These are phyloP conservation scores for Rhododendron vialii DNA, from an alignment of 148 eudicot species.

Conservation along the genomic window DNA sequence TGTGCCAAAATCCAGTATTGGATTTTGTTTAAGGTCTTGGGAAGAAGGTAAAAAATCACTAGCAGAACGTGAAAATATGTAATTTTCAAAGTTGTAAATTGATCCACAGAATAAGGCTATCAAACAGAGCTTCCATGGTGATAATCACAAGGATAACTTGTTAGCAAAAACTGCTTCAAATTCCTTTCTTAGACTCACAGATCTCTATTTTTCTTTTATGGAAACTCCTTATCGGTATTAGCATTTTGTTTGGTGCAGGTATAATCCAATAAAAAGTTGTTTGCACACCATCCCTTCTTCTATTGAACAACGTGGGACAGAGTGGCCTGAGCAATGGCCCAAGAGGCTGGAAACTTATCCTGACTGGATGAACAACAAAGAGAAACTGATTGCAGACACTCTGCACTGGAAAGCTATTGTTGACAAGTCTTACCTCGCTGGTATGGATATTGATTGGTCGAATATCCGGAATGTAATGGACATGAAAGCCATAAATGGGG, in stretches of 20 bases:
- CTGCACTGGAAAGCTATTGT: conserved; percentile 82
- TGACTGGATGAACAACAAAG: conserved; percentile 81
- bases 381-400: conserved; percentile 67
- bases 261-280: conserved; percentile 59
- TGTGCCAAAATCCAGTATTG: background rate
- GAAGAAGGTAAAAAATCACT: background rate
- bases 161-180: background rate
- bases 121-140: background rate
- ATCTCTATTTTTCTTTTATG: background rate
- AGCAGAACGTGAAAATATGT: background rate
- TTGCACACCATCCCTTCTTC: conserved; percentile 72
- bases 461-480: conserved; percentile 89
- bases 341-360: conserved; percentile 83
- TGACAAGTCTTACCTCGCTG: conserved; percentile 72
- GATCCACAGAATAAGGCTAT: background rate
- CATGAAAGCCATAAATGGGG: conserved; percentile 93
- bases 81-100: background rate
- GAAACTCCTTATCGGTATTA: background rate
- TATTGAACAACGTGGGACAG: conserved; percentile 81
- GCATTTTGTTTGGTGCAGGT: conserved; percentile 41
- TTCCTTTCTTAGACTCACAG: background rate
- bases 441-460: conserved; percentile 86
- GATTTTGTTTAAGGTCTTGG: background rate
- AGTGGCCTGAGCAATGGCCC: conserved; percentile 99
- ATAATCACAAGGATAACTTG: background rate